Conservation (phyloP, 2,329 filamentous ascomycete genomes). For the Cercospora canescens region DNA sequence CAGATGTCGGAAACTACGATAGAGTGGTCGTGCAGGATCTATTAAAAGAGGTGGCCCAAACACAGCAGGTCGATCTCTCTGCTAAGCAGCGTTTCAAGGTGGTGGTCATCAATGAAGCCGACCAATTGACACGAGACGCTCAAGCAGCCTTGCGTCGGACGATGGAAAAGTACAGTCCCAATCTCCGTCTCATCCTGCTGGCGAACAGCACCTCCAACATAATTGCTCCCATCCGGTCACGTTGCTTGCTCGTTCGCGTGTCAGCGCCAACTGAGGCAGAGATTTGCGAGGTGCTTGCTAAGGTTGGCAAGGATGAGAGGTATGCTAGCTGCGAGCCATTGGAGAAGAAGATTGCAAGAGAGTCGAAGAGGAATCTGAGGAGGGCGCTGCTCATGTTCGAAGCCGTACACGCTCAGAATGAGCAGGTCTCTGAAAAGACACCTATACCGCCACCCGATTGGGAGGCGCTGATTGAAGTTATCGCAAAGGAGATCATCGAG, state of each 20-base stretch:
- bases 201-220: conserved; percentile 98
- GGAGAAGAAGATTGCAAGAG: conserved; percentile 81
- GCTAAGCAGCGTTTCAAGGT: conserved; percentile 96
- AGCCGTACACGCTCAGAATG: conserved; percentile 94
- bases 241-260: conserved; percentile 88
- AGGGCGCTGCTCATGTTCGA: conserved; percentile 95
- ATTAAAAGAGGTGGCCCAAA: conserved; percentile 96
- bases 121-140: conserved; percentile 89
- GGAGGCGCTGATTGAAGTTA: conserved; percentile 86
- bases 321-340: conserved; percentile 76
- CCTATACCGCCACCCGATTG: conserved; percentile 93
- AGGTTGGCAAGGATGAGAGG: conserved; percentile 74
- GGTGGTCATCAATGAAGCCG: conserved; percentile 98
- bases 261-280: conserved; percentile 83
- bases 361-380: conserved; percentile 87
- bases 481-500: conserved; percentile 89
- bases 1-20: conserved; percentile 94
- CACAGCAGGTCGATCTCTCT: conserved; percentile 92
- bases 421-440: conserved; percentile 84
- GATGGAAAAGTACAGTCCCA: conserved; percentile 99
- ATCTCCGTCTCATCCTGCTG: conserved; percentile 84
- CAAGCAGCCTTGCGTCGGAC: conserved; percentile 92
- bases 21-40: conserved; percentile 94
- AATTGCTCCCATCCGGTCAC: conserved; percentile 93
- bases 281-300: conserved; percentile 73